Conservation (phyloP, 768 basidiomycete genomes). For the Lactarius sp. region DNA sequence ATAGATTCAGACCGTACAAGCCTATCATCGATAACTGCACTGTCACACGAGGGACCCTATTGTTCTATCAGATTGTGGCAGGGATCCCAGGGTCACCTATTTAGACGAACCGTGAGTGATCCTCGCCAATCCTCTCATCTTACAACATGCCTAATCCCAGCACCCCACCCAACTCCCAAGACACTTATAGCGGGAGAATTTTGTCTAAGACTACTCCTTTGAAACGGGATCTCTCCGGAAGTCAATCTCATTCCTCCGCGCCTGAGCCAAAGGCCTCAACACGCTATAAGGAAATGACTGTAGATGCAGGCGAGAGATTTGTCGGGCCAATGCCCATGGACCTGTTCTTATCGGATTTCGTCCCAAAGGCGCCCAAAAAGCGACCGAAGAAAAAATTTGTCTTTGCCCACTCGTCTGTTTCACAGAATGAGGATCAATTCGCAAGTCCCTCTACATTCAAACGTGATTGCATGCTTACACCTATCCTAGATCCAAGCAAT, state of each 20-base stretch:
- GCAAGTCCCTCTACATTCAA: not conserved
- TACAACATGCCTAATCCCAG: not conserved
- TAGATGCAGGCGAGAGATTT: slow-evolving; percentile 5
- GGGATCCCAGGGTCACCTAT: not conserved
- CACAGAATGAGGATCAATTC: not conserved
- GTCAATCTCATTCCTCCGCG: no score
- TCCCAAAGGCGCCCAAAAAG: not conserved
- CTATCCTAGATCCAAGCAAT: not conserved
- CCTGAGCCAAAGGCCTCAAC: not conserved
- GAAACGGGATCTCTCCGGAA: no score
- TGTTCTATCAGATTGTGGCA: not conserved
- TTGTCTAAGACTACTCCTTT: no score
- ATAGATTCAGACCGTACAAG: not conserved
- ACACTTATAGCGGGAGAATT: no score
- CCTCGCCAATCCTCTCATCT: not conserved
- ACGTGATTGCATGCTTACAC: not conserved
- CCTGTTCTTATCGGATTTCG: not conserved
- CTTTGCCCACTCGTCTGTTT: not conserved
- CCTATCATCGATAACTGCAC: not conserved
- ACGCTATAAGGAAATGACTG: slow-evolving; percentile 4
- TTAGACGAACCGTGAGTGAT: not conserved
- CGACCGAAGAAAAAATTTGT: not conserved
- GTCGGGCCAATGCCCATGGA: slow-evolving; percentile 6
- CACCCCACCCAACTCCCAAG: not conserved
- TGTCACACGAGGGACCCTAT: not conserved